Percentiles rank a stretch among this genome's conserved stretches.
Conservation (phyloP, 192 early-diverging fungal genomes). For the Coemansia sp. region DNA sequence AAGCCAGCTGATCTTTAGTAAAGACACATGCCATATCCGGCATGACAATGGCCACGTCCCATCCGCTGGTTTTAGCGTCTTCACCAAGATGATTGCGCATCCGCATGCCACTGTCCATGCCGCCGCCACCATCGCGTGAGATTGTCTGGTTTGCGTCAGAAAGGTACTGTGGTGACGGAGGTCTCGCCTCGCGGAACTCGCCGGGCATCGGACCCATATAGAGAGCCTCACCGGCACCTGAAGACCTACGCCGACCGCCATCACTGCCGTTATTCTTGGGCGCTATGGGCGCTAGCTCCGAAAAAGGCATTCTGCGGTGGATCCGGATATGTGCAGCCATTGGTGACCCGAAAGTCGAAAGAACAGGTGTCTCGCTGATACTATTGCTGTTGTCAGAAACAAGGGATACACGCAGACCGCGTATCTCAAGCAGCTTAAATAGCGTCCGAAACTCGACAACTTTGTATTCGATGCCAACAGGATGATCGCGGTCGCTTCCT, state of each 20-base stretch:
- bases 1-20: slow-evolving; percentile 32
- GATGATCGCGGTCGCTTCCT: slow-evolving; percentile 24
- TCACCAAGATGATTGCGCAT: slow-evolving; percentile 34
- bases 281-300: slow-evolving; percentile 42
- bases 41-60: slow-evolving; percentile 37
- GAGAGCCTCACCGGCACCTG: slow-evolving; percentile 18
- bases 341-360: slow-evolving; percentile 37
- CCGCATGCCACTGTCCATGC: neutral
- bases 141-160: neutral
- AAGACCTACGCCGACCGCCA: slow-evolving; percentile 2
- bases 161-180: neutral
- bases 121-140: neutral
- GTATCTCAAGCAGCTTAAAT: slow-evolving; percentile 37
- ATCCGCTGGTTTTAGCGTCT: slow-evolving; percentile 46
- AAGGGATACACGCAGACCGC: slow-evolving; percentile 31
- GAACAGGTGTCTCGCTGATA: slow-evolving; percentile 7
- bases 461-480: slow-evolving; percentile 46
- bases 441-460: slow-evolving; percentile 43
- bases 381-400: neutral
- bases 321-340: slow-evolving; percentile 44
- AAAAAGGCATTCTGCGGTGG: slow-evolving; percentile 51
- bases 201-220: slow-evolving; percentile 55
- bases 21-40: slow-evolving; percentile 35
- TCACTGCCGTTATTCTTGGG: slow-evolving; percentile 7
- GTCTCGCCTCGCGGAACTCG: slow-evolving; percentile 42